A percentile compares a stretch with the other conserved stretches of the same genome.
Evolutionary conservation across 345 rosid genomes (phyloP).

Genomic region (Eucalyptus sp.): DNA sequence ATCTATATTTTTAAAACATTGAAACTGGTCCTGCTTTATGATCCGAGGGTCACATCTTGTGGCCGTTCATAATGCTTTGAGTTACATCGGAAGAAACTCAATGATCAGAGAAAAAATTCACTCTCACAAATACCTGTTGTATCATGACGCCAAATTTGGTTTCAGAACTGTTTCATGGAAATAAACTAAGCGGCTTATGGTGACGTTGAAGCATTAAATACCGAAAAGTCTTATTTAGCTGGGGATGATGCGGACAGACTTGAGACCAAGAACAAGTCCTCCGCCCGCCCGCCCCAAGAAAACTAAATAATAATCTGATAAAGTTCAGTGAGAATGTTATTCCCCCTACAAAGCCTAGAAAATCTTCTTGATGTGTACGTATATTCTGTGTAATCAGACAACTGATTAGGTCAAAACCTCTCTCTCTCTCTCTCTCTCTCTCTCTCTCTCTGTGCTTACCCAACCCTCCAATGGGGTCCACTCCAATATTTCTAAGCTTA

Average conservation of each 20-base stretch:
- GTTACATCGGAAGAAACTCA: background rate
- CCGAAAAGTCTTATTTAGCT: background rate
- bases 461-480: background rate
- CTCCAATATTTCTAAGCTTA: background rate
- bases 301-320: background rate
- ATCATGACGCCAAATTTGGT: background rate
- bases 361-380: background rate
- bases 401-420: background rate
- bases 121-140: background rate
- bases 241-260: background rate
- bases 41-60: background rate
- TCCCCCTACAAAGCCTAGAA: background rate
- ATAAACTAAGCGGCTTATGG: background rate
- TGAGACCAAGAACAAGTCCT: background rate
- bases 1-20: background rate
- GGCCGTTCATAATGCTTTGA: background rate
- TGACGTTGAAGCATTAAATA: background rate
- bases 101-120: background rate
- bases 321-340: background rate
- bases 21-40: background rate
- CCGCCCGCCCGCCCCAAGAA: background rate
- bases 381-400: background rate
- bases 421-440: background rate
- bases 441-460: background rate
- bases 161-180: background rate